Evolutionary conservation across 2,329 filamentous ascomycete species (phyloP), one percentile per base, ranked within the genome.

Genomic region (Penicillium freii): DNA sequence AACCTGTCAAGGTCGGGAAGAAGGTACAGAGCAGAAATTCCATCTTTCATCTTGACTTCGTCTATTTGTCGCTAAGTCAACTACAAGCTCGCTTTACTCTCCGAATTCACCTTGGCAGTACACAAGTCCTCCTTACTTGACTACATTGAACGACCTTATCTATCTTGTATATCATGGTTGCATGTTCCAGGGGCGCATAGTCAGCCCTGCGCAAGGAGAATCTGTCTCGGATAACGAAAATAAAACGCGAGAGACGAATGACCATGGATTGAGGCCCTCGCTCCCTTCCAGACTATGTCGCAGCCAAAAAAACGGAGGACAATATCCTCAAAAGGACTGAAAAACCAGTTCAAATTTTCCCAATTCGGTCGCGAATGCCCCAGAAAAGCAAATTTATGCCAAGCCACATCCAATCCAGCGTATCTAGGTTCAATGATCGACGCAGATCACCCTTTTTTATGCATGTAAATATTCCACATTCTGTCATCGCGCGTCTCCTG

Each of bases 401-500:
- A 64, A 65, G 62, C 51, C 54, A 58, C 29, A 56, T 45, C 49
- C 52, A 44, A 60, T 62, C 11, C 52, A 57, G 43, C 38, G 31
- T 23, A 56, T 51, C 56, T 62, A 66, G 55, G 56, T 66, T 67
- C 65, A 66, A 67, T 67, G 65, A 67, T 67, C 63, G 58, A 45
- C 63, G 62, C 15, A 31, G 62, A 67, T 67, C 65, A 54, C 51
- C 54, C 54, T 59, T 59, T 59, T 50, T 51, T 60, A 55, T 56
- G 48, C 53, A 51, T 25, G 39, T 52, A 55, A 54, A 62, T 56
- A 64, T 60, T 67, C 57, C 63, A 67, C 64, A 67, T 67, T 67
- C 63, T 65, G 62, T 66, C 62, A 66, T 67, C 60, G 58, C 62
- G 65, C 65, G 51, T 67, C 56, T 45, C 60, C 58, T 60, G 59